Evolutionary conservation across 2,329 filamentous ascomycete species (phyloP).

Genomic region (Seiridium unicorne): DNA sequence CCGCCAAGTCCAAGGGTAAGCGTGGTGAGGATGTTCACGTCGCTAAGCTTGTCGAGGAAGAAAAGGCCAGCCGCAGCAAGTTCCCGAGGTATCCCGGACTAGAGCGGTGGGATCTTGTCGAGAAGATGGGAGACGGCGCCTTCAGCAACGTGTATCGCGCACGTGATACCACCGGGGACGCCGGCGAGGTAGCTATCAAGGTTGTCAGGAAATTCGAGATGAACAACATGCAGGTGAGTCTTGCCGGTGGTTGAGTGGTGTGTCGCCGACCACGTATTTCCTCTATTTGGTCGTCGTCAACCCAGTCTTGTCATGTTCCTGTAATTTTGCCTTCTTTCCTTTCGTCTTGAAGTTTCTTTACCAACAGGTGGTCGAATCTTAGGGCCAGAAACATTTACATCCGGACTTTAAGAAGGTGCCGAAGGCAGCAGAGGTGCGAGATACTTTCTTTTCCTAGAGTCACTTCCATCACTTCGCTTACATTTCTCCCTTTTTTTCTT

Average conservation of each 20-base stretch:
- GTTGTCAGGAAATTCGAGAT: slow-evolving; percentile 99
- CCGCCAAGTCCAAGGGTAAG: slow-evolving; percentile 37
- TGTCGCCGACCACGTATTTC: slow-evolving; percentile 19
- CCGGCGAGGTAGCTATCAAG: slow-evolving; percentile 90
- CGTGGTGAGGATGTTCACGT: slow-evolving; percentile 66
- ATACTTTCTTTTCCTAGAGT: slow-evolving; percentile 39
- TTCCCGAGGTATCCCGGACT: slow-evolving; percentile 83
- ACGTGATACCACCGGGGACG: slow-evolving; percentile 67
- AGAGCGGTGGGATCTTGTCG: slow-evolving; percentile 80
- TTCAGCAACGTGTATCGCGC: slow-evolving; percentile 99
- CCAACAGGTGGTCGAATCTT: slow-evolving; percentile 53
- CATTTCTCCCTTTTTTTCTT: slow-evolving; percentile 19
- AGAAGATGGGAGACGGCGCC: slow-evolving; percentile 98
- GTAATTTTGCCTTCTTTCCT: slow-evolving; percentile 16
- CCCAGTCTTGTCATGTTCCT: slow-evolving; percentile 15
- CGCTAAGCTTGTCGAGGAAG: slow-evolving; percentile 85
- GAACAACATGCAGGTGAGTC: slow-evolving; percentile 96
- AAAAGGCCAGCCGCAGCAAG: slow-evolving; percentile 81
- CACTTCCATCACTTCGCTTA: slow-evolving; percentile 10
- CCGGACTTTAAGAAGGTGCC: slow-evolving; percentile 93
- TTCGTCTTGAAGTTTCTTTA: slow-evolving; percentile 38
- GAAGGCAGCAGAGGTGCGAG: slow-evolving; percentile 95
- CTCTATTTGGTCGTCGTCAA: slow-evolving; percentile 9
- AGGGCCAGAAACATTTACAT: slow-evolving; percentile 92
- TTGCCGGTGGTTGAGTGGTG: slow-evolving; percentile 26